phyloP scores from a whole-genome alignment of 1,139 yeast genomes.

The Saccharomyces uvarum region DNA sequence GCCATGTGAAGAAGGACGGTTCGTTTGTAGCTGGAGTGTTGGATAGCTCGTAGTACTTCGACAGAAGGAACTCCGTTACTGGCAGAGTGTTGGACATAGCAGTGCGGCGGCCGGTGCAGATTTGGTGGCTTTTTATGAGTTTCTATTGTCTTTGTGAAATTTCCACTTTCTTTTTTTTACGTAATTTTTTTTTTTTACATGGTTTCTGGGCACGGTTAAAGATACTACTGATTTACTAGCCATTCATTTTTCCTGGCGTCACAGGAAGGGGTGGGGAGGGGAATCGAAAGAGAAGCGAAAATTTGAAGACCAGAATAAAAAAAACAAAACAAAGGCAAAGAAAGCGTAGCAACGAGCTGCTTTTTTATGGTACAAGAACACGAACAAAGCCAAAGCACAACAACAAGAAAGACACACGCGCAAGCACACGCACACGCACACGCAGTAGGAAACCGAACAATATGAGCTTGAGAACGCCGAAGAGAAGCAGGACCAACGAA shows the following conservation, averaged over 20 bases:
- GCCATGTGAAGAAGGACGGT: neutral
- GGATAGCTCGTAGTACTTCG: conserved; percentile 11
- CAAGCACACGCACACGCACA: neutral
- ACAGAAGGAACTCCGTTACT: conserved; percentile 17
- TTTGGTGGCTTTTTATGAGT: neutral
- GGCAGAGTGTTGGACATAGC: conserved; percentile 8
- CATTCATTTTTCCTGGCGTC: neutral
- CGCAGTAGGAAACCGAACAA: neutral
- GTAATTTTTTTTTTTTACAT: neutral
- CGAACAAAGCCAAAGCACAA: neutral
- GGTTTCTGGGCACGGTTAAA: neutral
- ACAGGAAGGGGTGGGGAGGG: conserved; percentile 6
- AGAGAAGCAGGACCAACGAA: neutral
- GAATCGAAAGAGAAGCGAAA: neutral
- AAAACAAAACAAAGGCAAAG: neutral
- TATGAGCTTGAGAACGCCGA: neutral
- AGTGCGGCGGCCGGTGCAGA: neutral
- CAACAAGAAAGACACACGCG: neutral
- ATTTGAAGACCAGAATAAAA: neutral
- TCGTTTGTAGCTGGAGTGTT: neutral
- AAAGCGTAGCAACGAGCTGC: neutral
- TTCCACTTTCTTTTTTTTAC: neutral
- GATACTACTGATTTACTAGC: neutral
- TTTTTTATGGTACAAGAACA: no score
- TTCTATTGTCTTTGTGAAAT: neutral